Conservation (phyloP, 257 asterid genomes). For the Thymus mandschuricus region DNA sequence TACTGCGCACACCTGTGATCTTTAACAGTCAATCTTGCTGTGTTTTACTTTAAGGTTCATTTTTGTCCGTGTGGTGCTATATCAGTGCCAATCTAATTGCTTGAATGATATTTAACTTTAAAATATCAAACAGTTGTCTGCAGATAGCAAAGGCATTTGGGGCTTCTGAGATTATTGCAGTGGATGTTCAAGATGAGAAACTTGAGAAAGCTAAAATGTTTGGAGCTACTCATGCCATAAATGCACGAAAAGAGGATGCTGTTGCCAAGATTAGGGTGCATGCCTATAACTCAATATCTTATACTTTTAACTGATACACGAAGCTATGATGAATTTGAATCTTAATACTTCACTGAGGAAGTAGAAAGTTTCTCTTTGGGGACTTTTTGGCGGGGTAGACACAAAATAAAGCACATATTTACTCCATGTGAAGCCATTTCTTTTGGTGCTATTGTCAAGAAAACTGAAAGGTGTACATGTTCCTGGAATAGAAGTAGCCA, state of each 20-base stretch:
- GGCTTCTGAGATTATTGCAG: constrained; percentile 95
- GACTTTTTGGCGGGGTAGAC: neutral
- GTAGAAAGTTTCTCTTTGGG: neutral
- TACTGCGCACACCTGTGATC: too few species aligned
- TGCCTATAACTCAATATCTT: neutral
- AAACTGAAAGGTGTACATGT: neutral
- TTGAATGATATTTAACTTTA: constrained; percentile 38
- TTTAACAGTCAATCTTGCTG: neutral
- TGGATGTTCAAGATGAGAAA: constrained; percentile 93
- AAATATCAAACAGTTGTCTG: constrained; percentile 71
- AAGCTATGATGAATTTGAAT: neutral
- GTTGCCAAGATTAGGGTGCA: constrained; percentile 69
- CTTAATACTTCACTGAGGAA: neutral
- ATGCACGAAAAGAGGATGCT: constrained; percentile 77
- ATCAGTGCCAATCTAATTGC: constrained; percentile 9
- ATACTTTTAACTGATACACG: constrained; percentile 9
- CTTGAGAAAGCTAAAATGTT: constrained; percentile 72
- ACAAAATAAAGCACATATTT: neutral
- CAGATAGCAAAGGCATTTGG: constrained; percentile 99
- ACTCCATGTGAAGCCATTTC: neutral
- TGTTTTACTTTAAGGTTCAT: constrained; percentile 4
- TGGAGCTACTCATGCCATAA: constrained; percentile 92
- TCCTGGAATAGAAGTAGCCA: neutral
- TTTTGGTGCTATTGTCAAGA: neutral
- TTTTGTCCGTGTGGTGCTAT: constrained; percentile 16